These are phyloP conservation scores for Fusarium sp. DNA, from an alignment of 2,329 filamentous ascomycete species.

Conservation along the genomic window DNA sequence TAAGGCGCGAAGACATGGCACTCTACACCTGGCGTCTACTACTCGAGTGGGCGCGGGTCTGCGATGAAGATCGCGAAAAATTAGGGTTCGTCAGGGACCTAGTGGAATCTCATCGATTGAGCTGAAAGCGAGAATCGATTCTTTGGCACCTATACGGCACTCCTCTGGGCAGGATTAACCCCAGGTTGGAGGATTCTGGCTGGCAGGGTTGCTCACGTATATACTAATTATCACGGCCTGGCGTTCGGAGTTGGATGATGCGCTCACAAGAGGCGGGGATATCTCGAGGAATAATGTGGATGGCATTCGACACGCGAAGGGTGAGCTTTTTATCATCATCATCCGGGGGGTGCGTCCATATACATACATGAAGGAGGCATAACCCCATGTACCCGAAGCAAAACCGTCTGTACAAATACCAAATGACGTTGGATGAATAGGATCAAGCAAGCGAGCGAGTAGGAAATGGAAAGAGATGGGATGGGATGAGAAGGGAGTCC, in stretches of 20 bases:
- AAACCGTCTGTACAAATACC: constrained; percentile 17
- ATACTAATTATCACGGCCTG: constrained; percentile 43
- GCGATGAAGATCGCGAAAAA: constrained; percentile 56
- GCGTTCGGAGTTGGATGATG: constrained; percentile 39
- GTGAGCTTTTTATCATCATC: not conserved
- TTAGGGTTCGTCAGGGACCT: constrained; percentile 60
- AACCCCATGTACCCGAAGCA: constrained; percentile 15
- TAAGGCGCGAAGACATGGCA: constrained; percentile 74
- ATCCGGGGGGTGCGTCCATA: constrained; percentile 2
- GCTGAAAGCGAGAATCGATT: constrained; percentile 4
- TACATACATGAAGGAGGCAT: constrained; percentile 15
- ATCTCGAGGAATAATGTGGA: constrained; percentile 30
- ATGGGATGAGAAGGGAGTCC: constrained; percentile 20
- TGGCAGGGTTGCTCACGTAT: constrained; percentile 21
- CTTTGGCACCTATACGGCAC: constrained; percentile 20
- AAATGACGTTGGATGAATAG: constrained; percentile 21
- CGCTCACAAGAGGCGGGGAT: constrained; percentile 2
- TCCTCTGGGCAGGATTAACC: not conserved
- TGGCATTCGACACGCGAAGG: constrained; percentile 6
- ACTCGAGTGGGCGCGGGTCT: constrained; percentile 67
- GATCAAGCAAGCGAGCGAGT: not conserved
- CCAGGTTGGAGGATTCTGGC: not conserved
- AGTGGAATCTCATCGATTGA: constrained; percentile 30
- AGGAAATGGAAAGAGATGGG: constrained; percentile 1
- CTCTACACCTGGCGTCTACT: constrained; percentile 73